Evolutionary conservation across 371 early-diverging fungal species (phyloP), one percentile per base, ranked within the genome.

Genomic region (Coemansia sp.): DNA sequence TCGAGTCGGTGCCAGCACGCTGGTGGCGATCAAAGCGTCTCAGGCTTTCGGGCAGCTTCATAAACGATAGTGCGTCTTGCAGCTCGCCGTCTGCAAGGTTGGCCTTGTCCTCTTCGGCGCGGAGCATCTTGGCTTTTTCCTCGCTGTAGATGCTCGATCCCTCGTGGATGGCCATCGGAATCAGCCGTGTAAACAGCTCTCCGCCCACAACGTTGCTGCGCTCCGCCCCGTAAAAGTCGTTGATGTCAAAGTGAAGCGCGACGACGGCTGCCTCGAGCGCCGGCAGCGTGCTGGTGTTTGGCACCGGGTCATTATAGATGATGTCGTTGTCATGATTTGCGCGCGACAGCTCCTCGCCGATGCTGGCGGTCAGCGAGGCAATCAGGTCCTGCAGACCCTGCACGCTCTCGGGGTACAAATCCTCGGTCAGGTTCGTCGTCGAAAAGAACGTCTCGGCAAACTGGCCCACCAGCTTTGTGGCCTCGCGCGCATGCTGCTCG

Each of bases 121-220:
- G 88, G 5, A 96, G 83, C 32, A 98, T 63, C 70, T 93, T 91
- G 11, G 93, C 93, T 78, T 94, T 94, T 69, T 96, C 95, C 69
- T 96, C 98, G 16, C 94, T 94, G 63, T 97, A 97, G 63, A 96
- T 64, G 10, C 91, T 91, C 5, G 93, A 84, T 35, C 91, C 87
- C 77, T 97, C 95, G 69, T 95, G 96, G 1, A 97, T 92, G 35
- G 89, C 84, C 47, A 98, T 78, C 0, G 99, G 96, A 26, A 98
- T 87, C 41, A 98, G 83, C 14, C 85, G 80, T 32, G 84, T 83
- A 69, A 98, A 98, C 31, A 96, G 85, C 69, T 97, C 96, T 2
- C 85, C 51, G 2, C 91, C 92, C 65, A 90, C 86, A 5, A 90
- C 85, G 55, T 86, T 59, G 59, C 63, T 86, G 57, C 83, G 86